Conservation (phyloP, 1,284 basidiomycete genomes). For the Ceraceosorus bombacis region DNA sequence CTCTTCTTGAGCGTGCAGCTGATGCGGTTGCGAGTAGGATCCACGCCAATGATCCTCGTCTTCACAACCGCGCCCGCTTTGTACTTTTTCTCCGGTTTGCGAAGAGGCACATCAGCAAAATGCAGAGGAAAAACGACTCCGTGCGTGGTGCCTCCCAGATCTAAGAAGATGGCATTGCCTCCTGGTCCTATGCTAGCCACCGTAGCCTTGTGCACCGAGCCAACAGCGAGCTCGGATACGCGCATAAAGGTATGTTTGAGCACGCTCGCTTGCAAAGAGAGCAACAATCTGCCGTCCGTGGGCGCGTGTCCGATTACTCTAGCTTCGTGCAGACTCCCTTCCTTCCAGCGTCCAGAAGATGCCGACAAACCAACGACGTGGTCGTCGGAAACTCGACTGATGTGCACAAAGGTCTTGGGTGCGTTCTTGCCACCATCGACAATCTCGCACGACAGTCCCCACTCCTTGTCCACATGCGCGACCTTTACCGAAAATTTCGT, state of each 20-base stretch:
- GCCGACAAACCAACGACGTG: constrained; percentile 66
- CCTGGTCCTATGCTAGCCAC: constrained; percentile 13
- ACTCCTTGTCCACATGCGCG: constrained; percentile 30
- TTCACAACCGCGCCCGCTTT: constrained; percentile 76
- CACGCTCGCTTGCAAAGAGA: constrained; percentile 74
- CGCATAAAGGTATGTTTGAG: constrained; percentile 81
- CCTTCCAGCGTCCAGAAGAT: constrained; percentile 48
- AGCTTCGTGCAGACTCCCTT: constrained; percentile 60
- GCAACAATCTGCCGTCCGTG: constrained; percentile 79
- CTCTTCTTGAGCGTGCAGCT: constrained; percentile 86
- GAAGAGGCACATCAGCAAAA: constrained; percentile 76
- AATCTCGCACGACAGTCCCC: constrained; percentile 39
- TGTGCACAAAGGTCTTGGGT: constrained; percentile 50
- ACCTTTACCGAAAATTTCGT: constrained; percentile 30
- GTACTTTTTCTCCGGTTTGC: constrained; percentile 66
- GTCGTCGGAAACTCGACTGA: constrained; percentile 87
- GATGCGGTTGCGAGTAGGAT: constrained; percentile 72
- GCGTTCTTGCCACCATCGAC: constrained; percentile 18
- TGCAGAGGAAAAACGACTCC: constrained; percentile 91
- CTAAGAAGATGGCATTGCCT: constrained; percentile 39
- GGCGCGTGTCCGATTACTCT: constrained; percentile 81
- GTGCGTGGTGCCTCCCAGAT: constrained; percentile 53
- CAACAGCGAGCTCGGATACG: constrained; percentile 62
- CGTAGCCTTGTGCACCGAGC: constrained; percentile 31
- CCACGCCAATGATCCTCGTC: constrained; percentile 79